A percentile compares a stretch with the other conserved stretches of the same genome.
These are phyloP conservation scores for Trametes polyzona DNA, from an alignment of 1,284 basidiomycete species.

Conservation along the genomic window DNA sequence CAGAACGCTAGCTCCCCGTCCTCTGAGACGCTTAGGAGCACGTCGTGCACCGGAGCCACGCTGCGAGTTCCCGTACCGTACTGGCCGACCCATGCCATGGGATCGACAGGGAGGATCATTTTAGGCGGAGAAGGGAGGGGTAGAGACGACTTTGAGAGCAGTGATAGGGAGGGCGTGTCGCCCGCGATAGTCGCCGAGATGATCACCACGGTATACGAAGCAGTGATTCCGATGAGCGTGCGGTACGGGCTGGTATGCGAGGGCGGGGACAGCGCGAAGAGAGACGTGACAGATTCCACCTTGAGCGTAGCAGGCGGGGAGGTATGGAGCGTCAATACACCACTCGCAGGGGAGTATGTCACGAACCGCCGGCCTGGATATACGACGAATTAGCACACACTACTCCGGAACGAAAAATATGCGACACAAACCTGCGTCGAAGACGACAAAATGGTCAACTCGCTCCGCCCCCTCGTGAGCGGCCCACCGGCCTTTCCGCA, in stretches of 20 bases:
- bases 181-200: slow-evolving; percentile 22
- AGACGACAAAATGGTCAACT: slow-evolving; percentile 67
- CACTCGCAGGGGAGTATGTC: slow-evolving; percentile 49
- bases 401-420: no score
- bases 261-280: slow-evolving; percentile 56
- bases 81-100: slow-evolving; percentile 82
- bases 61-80: slow-evolving; percentile 35
- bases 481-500: slow-evolving; percentile 50
- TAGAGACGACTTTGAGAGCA: slow-evolving; percentile 51
- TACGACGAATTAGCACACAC: background rate
- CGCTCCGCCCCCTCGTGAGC: slow-evolving; percentile 7
- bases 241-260: slow-evolving; percentile 33
- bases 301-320: slow-evolving; percentile 47
- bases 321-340: slow-evolving; percentile 53
- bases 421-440: slow-evolving; percentile 55
- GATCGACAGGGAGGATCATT: slow-evolving; percentile 81
- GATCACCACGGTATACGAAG: slow-evolving; percentile 24
- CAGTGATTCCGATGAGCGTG: slow-evolving; percentile 34
- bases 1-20: slow-evolving; percentile 83
- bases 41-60: slow-evolving; percentile 61
- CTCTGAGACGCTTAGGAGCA: slow-evolving; percentile 75
- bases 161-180: slow-evolving; percentile 36
- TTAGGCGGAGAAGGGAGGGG: slow-evolving; percentile 54
- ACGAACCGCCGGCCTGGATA: slow-evolving; percentile 43
- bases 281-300: slow-evolving; percentile 55